A percentile compares a stretch with the other conserved stretches of the same genome.
Conservation (phyloP, 768 basidiomycete genomes). For the Austroboletus eburneus region DNA sequence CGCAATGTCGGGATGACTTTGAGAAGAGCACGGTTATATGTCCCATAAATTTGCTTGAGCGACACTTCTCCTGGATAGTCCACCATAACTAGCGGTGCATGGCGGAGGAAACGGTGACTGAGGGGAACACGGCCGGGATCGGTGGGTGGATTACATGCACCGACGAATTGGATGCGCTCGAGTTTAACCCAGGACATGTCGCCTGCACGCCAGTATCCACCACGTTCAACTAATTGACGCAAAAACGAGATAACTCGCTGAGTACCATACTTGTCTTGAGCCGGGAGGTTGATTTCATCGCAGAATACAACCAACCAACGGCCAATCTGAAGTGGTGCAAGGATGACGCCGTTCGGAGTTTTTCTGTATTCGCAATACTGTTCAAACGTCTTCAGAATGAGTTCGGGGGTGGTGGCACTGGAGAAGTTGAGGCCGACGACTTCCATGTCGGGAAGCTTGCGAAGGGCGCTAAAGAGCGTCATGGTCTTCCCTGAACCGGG, state of each 20-base stretch:
- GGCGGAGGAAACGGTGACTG: slow-evolving; percentile 94
- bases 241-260: slow-evolving; percentile 98
- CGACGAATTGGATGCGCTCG: slow-evolving; percentile 99
- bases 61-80: slow-evolving; percentile 98
- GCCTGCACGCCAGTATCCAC: slow-evolving; percentile 90
- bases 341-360: slow-evolving; percentile 95
- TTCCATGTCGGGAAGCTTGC: slow-evolving; percentile 98
- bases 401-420: slow-evolving; percentile 95
- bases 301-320: slow-evolving; percentile 99
- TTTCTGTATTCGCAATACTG: slow-evolving; percentile 99
- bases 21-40: slow-evolving; percentile 92
- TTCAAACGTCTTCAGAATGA: slow-evolving; percentile 98
- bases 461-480: slow-evolving; percentile 96
- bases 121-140: slow-evolving; percentile 99
- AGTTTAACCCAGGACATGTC: slow-evolving; percentile 98
- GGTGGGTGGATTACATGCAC: slow-evolving; percentile 98
- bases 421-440: slow-evolving; percentile 99
- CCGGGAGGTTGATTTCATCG: slow-evolving; percentile 98
- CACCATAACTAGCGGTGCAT: slow-evolving; percentile 97
- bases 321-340: slow-evolving; percentile 91
- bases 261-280: slow-evolving; percentile 96
- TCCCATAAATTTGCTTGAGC: slow-evolving; percentile 97
- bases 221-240: slow-evolving; percentile 90
- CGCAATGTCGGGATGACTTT: slow-evolving; percentile 94
- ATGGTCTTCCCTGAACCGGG: slow-evolving; percentile 99